These are phyloP conservation scores for Fusarium aywerte DNA, from an alignment of 2,329 filamentous ascomycete genomes.

Conservation along the genomic window DNA sequence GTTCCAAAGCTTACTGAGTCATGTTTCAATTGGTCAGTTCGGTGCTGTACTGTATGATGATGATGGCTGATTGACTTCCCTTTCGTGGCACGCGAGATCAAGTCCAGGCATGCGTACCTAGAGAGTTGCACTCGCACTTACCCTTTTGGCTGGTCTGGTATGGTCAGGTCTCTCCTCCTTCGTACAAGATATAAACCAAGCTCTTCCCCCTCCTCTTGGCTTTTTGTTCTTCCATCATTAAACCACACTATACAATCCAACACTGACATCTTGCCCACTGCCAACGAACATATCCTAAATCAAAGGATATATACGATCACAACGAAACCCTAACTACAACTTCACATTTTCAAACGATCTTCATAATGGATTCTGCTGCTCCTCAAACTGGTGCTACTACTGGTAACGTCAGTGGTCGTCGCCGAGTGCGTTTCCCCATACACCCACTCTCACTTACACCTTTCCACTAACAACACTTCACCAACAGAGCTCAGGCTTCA, in stretches of 20 bases:
- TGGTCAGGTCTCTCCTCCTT: slow-evolving; percentile 13
- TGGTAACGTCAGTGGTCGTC: slow-evolving; percentile 42
- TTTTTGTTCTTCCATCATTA: background rate
- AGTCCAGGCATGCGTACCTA: slow-evolving; percentile 24
- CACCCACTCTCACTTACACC: background rate
- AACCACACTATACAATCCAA: background rate
- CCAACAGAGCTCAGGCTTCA: slow-evolving; percentile 57
- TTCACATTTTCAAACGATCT: background rate
- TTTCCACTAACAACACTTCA: background rate
- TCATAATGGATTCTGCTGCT: slow-evolving; percentile 48
- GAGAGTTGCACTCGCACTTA: slow-evolving; percentile 20
- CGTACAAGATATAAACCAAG: slow-evolving; percentile 29
- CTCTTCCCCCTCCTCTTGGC: background rate
- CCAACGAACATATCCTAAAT: slow-evolving; percentile 1
- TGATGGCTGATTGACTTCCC: slow-evolving; percentile 34
- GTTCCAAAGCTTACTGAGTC: slow-evolving; percentile 31
- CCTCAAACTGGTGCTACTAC: slow-evolving; percentile 36
- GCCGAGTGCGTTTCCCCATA: slow-evolving; percentile 41
- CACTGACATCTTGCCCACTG: background rate
- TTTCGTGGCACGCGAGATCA: slow-evolving; percentile 32
- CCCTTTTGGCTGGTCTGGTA: slow-evolving; percentile 24
- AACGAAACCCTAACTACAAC: background rate
- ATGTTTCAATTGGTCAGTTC: slow-evolving; percentile 20
- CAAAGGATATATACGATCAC: background rate
- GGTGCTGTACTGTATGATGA: slow-evolving; percentile 18